Evolutionary conservation across 225 moss, liverwort and hornwort genomes (phyloP).

Genomic region (Polytrichum commune): DNA sequence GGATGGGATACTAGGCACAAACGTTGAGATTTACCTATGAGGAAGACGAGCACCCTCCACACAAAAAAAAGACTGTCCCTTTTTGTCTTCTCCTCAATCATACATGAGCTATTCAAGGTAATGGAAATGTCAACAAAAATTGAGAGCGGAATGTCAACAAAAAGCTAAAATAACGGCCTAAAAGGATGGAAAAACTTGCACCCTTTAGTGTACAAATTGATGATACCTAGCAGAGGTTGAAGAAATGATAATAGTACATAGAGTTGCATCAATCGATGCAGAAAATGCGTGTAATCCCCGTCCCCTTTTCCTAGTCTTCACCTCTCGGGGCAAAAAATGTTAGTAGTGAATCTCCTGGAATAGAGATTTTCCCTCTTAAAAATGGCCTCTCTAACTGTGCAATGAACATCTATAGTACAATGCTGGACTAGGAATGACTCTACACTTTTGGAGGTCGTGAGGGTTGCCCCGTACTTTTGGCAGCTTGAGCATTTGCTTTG

Average conservation of each 20-base stretch:
- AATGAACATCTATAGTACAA: not conserved
- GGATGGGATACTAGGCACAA: too few species aligned
- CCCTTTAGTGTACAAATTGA: constrained; percentile 14
- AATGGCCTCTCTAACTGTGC: not conserved
- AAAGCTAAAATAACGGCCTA: too few species aligned
- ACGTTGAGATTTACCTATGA: too few species aligned
- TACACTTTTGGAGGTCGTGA: constrained; percentile 22
- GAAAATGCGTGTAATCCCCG: constrained; percentile 1
- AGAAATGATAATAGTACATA: constrained; percentile 21
- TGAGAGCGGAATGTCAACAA: too few species aligned
- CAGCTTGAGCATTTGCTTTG: constrained; percentile 27
- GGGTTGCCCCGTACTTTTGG: constrained; percentile 18
- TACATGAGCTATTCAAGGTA: too few species aligned
- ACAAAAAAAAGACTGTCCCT: too few species aligned
- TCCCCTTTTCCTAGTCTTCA: not conserved
- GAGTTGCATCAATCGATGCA: constrained; percentile 29
- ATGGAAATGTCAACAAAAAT: too few species aligned
- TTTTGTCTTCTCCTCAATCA: too few species aligned
- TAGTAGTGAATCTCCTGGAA: not conserved
- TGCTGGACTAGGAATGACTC: constrained; percentile 1
- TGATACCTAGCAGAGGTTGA: constrained; percentile 3
- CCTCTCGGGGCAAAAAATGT: constrained; percentile 21
- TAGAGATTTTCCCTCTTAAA: constrained; percentile 5
- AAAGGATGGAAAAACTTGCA: not conserved
- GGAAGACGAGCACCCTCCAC: too few species aligned